Evolutionary conservation across 2,329 filamentous ascomycete genomes (phyloP).

Genomic region (Penicillium vulpinum): DNA sequence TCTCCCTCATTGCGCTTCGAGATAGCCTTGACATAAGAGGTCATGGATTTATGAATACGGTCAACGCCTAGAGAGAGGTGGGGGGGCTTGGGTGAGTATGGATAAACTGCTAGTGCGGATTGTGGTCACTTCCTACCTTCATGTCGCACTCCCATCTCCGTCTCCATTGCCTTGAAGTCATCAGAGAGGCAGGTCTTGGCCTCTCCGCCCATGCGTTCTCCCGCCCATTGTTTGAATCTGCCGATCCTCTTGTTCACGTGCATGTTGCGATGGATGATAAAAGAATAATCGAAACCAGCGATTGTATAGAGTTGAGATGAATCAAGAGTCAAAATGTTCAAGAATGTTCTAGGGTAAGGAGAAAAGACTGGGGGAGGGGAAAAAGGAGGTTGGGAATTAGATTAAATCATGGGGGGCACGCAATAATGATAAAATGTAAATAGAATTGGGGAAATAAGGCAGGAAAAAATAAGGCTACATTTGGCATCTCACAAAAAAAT

Average conservation of each 20-base stretch:
- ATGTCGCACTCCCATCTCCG: slow-evolving; percentile 84
- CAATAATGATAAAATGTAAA: slow-evolving; percentile 9
- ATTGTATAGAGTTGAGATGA: slow-evolving; percentile 2
- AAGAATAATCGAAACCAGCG: slow-evolving; percentile 9
- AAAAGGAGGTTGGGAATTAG: slow-evolving; percentile 20
- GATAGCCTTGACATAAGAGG: slow-evolving; percentile 80
- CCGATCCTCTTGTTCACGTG: slow-evolving; percentile 85
- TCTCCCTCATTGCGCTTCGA: slow-evolving; percentile 81
- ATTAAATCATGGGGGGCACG: slow-evolving; percentile 13
- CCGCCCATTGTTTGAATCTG: slow-evolving; percentile 96
- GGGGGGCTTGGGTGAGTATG: neutral
- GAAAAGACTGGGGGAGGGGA: slow-evolving; percentile 3
- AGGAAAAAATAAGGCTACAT: neutral
- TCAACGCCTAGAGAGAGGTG: slow-evolving; percentile 75
- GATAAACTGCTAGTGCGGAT: neutral
- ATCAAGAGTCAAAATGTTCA: neutral
- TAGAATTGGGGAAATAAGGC: neutral
- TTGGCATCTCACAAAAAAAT: slow-evolving; percentile 13
- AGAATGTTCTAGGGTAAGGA: neutral
- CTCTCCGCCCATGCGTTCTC: slow-evolving; percentile 92
- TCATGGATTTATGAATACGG: slow-evolving; percentile 82
- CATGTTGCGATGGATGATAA: slow-evolving; percentile 41
- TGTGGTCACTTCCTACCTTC: slow-evolving; percentile 62
- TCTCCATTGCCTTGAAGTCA: slow-evolving; percentile 85
- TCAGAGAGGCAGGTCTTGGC: slow-evolving; percentile 83